Percentiles rank a stretch among this genome's conserved stretches.
Conservation (phyloP, 164 flowering plant species). For the Piper betle region DNA sequence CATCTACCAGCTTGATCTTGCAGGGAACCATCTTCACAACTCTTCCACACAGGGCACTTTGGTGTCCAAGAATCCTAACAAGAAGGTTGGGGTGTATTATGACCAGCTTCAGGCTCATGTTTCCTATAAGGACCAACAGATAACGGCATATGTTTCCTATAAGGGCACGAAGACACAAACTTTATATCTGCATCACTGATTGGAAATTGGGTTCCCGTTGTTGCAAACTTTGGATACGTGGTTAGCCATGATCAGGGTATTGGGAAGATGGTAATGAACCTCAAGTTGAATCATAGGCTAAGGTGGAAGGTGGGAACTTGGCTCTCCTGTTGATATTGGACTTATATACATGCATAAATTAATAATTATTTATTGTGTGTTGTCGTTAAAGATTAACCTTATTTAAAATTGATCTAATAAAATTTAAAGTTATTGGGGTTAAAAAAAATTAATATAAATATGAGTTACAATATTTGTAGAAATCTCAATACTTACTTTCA, state of each 20-base stretch:
- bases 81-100: constrained; percentile 20
- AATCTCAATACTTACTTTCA: too few species aligned
- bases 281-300: constrained; percentile 39
- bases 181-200: constrained; percentile 11
- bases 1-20: constrained; percentile 19
- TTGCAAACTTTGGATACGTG: constrained; percentile 42
- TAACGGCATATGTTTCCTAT: constrained; percentile 13
- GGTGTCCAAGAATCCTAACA: constrained; percentile 19
- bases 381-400: too few species aligned
- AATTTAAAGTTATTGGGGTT: too few species aligned
- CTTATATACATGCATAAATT: too few species aligned
- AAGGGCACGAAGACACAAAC: constrained; percentile 22
- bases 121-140: constrained; percentile 20
- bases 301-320: constrained; percentile 68
- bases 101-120: constrained; percentile 18
- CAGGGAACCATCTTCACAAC: constrained; percentile 17
- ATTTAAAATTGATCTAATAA: too few species aligned
- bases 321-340: constrained; percentile 23
- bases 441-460: too few species aligned
- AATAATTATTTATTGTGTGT: too few species aligned
- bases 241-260: constrained; percentile 34
- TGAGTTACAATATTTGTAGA: too few species aligned
- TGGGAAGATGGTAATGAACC: constrained; percentile 28
- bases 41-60: constrained; percentile 22
- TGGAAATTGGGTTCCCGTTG: constrained; percentile 30